Conservation (phyloP, 2,329 filamentous ascomycete species). For the Claviceps sp. region DNA sequence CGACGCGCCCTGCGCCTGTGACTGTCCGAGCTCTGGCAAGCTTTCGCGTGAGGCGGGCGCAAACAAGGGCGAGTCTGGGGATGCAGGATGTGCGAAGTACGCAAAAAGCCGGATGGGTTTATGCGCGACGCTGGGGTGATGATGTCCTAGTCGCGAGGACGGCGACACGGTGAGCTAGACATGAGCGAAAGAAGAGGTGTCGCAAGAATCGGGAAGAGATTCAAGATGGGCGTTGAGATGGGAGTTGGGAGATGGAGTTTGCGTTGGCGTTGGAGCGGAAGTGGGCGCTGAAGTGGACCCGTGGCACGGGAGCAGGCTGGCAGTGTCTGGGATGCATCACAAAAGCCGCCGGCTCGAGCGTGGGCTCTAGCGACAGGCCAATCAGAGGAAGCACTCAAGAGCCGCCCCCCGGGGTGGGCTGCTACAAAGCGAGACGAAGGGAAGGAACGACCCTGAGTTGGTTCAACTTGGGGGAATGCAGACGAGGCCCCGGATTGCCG, state of each 20-base stretch:
- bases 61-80: slow-evolving; percentile 31
- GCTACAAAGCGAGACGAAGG: too few species aligned
- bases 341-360: slow-evolving; percentile 7
- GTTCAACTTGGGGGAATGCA: too few species aligned
- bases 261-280: background rate
- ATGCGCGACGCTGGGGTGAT: slow-evolving; percentile 2
- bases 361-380: too few species aligned
- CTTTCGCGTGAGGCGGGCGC: slow-evolving; percentile 17
- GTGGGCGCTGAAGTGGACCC: slow-evolving; percentile 1
- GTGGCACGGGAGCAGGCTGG: slow-evolving; percentile 10
- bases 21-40: slow-evolving; percentile 22
- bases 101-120: slow-evolving; percentile 9
- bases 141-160: slow-evolving; percentile 6
- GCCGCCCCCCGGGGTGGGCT: too few species aligned
- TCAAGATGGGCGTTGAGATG: background rate
- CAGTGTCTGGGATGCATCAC: slow-evolving; percentile 18
- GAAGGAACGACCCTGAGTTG: too few species aligned
- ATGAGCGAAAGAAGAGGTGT: slow-evolving; percentile 2
- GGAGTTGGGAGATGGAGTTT: background rate
- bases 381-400: too few species aligned
- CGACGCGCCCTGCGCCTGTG: slow-evolving; percentile 31
- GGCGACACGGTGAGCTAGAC: slow-evolving; percentile 4
- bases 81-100: slow-evolving; percentile 23
- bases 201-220: background rate
- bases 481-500: too few species aligned